phyloP scores from a whole-genome alignment of 345 rosid species.

The Streptanthus diversifolius region DNA sequence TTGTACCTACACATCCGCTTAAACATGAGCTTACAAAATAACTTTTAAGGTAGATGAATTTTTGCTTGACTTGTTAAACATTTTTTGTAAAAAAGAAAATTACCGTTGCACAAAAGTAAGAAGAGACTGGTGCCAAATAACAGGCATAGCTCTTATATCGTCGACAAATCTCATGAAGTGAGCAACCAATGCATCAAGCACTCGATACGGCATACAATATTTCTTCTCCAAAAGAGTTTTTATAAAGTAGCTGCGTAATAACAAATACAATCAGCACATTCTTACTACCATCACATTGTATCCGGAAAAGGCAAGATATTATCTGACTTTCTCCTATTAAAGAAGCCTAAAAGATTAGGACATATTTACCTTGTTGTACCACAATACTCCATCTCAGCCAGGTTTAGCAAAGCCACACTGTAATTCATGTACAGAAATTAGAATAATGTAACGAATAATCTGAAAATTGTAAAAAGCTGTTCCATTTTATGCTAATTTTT shows the following conservation, averaged over 20 bases:
- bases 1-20: conserved; percentile 59
- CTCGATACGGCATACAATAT: conserved; percentile 81
- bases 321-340: neutral
- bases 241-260: conserved; percentile 69
- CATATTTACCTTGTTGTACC: conserved; percentile 82
- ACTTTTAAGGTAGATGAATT: neutral
- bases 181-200: conserved; percentile 69
- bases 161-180: conserved; percentile 80
- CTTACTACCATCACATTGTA: neutral
- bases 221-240: conserved; percentile 92
- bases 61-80: neutral
- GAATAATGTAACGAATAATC: neutral
- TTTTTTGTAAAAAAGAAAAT: neutral
- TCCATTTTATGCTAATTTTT: neutral
- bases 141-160: conserved; percentile 86
- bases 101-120: conserved; percentile 91
- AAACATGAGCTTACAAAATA: neutral
- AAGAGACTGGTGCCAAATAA: conserved; percentile 96
- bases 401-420: conserved; percentile 77
- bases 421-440: conserved; percentile 30
- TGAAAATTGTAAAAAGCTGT: neutral
- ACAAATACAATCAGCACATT: neutral
- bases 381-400: conserved; percentile 91
- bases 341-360: neutral
- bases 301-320: neutral